Base-by-base conservation (phyloP, 2,329 filamentous ascomycete genomes). In the Hypoxylon sp. region DNA sequence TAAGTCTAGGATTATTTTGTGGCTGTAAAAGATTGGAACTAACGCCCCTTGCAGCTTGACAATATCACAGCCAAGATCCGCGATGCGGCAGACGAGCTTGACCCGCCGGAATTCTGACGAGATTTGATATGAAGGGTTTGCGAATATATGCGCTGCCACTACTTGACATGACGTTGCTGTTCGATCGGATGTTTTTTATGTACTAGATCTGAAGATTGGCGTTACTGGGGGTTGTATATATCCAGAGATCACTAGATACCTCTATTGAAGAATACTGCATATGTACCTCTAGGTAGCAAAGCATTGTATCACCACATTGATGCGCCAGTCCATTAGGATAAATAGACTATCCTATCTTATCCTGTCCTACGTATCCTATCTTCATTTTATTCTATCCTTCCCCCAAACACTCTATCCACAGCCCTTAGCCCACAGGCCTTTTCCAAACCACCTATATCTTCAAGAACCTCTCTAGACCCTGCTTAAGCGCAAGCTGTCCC, bases 31-130 rank as follows among this genome's bases (percentile, higher is more conserved):
- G n/a, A n/a, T n/a, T n/a, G n/a, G n/a, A n/a, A n/a, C 70, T 37
- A 46, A 51, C 4, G 17, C 5, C 27, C 5, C 2, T 11, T 19
- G 24, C 53, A 78, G 77, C 65, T 78, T 15, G 60, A 66, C 6
- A 68, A 72, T 21, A 55, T 78, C 24, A 74, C 75, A 15, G 53
- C 19, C 11, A 76, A 76, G 61, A 73, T 78, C 37, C 66, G 70
- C 13, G 55, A 58, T 1, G 77, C 76, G 0, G 77, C 76, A 5
- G 67, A 74, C 48, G 35, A 27, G 15, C 54, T 75, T 1, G 76
- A 78, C 27, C 58, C 69, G 15, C 61, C 70, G 8, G 68, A 60
- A 10, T 66, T 71, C 8, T 75, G 21, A 58, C 42, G n/a, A n/a
- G 2, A 31, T 8, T 21, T 10, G 6, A 4, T 21, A 6, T 32